phyloP scores from a whole-genome alignment of 1,139 yeast genomes.

The Kurtzmaniella quercitrusa region DNA sequence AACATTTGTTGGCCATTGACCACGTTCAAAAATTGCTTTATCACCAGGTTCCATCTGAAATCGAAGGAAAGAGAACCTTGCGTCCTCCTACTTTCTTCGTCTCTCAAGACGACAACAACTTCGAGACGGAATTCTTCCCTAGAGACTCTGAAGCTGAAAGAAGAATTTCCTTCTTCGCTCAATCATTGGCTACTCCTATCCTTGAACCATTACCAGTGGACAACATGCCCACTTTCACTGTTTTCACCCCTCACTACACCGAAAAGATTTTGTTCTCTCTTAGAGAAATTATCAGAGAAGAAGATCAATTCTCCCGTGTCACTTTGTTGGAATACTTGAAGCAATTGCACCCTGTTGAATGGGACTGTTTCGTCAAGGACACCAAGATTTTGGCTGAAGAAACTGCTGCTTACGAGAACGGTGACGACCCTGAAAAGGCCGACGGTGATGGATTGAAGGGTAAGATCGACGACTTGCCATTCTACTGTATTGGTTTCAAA shows the following conservation, averaged over 20 bases:
- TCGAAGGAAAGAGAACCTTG: conserved; percentile 96
- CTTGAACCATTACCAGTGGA: conserved; percentile 98
- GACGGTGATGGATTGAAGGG: conserved; percentile 75
- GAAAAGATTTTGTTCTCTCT: conserved; percentile 93
- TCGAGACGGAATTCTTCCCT: conserved; percentile 95
- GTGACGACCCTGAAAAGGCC: conserved; percentile 56
- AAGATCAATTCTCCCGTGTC: conserved; percentile 96
- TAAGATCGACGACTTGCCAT: conserved; percentile 95
- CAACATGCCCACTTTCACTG: conserved; percentile 98
- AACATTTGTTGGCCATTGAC: conserved; percentile 93
- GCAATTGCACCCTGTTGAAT: conserved; percentile 97
- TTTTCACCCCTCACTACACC: conserved; percentile 94
- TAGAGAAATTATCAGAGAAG: conserved; percentile 97
- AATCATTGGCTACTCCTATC: conserved; percentile 95
- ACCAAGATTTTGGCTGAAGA: conserved; percentile 98
- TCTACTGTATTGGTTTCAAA: conserved; percentile 98
- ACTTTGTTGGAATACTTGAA: conserved; percentile 93
- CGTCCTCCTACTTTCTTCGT: conserved; percentile 99
- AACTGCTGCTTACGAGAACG: conserved; percentile 80
- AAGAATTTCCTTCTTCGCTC: conserved; percentile 98
- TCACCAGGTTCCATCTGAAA: conserved; percentile 96
- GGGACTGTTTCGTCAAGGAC: conserved; percentile 99
- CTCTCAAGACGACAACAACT: conserved; percentile 93
- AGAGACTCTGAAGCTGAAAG: conserved; percentile 96
- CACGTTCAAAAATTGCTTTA: conserved; percentile 95